A percentile compares a stretch with the other conserved stretches of the same genome.
Evolutionary conservation across 441 rosid genomes (phyloP).

Genomic region (Corymbia calophylla): DNA sequence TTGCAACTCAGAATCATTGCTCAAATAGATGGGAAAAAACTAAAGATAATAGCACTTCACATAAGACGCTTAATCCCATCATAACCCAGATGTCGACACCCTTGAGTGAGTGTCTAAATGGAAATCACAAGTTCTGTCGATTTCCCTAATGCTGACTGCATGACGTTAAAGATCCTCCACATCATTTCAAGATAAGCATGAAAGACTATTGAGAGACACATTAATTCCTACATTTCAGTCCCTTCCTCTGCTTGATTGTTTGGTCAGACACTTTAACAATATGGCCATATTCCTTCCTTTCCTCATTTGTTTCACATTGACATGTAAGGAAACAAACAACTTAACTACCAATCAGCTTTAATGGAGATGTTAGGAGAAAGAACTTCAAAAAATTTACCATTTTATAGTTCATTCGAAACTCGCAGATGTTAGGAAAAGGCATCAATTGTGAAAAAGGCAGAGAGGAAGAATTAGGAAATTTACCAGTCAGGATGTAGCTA

Average conservation of each 20-base stretch:
- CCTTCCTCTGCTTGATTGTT: neutral
- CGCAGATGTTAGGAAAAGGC: neutral
- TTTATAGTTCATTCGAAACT: neutral
- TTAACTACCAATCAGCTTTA: neutral
- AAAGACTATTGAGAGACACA: neutral
- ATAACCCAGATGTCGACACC: neutral
- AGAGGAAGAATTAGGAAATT: neutral
- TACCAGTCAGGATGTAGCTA: slow-evolving; percentile 81
- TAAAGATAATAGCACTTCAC: fast-evolving
- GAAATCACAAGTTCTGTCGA: neutral
- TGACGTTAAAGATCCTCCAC: neutral
- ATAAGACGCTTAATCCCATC: neutral
- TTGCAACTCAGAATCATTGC: neutral
- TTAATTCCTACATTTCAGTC: neutral
- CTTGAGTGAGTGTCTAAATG: neutral
- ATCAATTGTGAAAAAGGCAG: neutral
- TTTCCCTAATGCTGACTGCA: neutral
- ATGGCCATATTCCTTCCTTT: neutral
- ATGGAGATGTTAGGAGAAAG: neutral
- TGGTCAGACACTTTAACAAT: neutral
- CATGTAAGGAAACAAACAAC: neutral
- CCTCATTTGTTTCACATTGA: neutral
- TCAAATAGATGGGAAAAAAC: neutral
- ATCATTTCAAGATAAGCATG: neutral
- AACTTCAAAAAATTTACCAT: neutral